A percentile compares a stretch with the other conserved stretches of the same genome.
phyloP scores from a whole-genome alignment of 1,284 basidiomycete species.

The Ceratobasidium sp. region DNA sequence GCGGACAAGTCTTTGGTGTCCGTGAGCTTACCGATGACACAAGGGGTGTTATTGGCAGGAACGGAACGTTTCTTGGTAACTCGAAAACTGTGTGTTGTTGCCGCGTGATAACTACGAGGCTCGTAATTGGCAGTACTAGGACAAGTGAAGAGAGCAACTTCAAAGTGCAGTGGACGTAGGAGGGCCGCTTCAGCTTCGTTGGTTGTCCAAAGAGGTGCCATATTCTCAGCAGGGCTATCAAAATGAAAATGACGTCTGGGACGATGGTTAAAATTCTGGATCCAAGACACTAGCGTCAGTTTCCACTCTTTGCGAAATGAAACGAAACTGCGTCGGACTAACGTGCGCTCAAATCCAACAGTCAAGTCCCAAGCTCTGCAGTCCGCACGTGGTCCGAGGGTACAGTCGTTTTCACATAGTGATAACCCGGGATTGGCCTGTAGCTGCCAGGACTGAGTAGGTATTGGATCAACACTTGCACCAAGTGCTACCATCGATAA shows the following conservation, averaged over 20 bases:
- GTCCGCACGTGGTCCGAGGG: neutral
- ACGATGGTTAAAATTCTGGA: constrained; percentile 1
- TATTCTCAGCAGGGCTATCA: neutral
- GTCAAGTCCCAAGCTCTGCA: constrained; percentile 20
- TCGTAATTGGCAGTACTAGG: neutral
- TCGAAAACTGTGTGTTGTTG: neutral
- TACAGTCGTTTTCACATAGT: constrained; percentile 8
- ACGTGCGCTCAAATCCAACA: constrained; percentile 9
- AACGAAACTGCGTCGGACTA: neutral
- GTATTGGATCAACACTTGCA: neutral
- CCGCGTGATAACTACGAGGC: neutral
- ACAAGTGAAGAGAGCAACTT: neutral
- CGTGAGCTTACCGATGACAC: neutral
- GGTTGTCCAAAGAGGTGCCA: constrained; percentile 6
- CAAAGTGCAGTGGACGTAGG: neutral
- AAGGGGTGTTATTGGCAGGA: neutral
- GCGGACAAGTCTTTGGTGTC: neutral
- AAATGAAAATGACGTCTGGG: neutral
- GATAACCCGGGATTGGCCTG: neutral
- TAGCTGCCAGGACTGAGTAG: neutral
- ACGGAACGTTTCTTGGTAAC: neutral
- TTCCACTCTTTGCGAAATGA: neutral
- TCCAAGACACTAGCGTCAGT: neutral
- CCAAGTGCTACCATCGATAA: constrained; percentile 5
- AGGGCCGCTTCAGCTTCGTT: neutral